Conservation (phyloP, 2,329 filamentous ascomycete genomes). For the Paramyrothecium roridum region DNA sequence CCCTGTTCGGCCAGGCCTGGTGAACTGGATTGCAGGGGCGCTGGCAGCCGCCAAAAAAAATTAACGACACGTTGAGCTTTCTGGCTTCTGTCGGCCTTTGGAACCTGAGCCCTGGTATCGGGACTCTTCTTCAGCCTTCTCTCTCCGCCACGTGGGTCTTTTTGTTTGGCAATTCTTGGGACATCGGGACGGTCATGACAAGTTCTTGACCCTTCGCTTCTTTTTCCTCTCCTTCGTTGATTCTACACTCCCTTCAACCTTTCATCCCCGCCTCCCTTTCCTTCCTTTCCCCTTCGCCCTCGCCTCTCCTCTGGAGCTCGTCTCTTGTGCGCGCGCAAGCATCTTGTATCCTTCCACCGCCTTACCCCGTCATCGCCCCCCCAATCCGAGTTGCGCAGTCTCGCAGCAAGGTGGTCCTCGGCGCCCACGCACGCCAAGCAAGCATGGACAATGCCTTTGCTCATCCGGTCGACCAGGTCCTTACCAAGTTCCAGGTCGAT, state of each 20-base stretch:
- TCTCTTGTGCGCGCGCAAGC: neutral
- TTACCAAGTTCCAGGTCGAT: constrained; percentile 56
- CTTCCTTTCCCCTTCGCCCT: constrained; percentile 6
- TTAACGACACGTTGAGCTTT: constrained; percentile 27
- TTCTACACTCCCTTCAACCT: constrained; percentile 10
- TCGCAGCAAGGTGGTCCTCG: constrained; percentile 12
- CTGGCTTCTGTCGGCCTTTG: constrained; percentile 6
- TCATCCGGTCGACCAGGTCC: constrained; percentile 54
- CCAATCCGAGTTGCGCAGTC: constrained; percentile 7
- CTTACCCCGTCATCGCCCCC: constrained; percentile 1
- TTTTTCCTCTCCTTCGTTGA: constrained; percentile 9
- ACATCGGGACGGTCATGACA: constrained; percentile 23
- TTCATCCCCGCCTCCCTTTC: constrained; percentile 3
- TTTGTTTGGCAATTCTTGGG: constrained; percentile 16
- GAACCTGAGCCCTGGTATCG: neutral
- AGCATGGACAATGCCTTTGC: constrained; percentile 64
- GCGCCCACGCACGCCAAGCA: constrained; percentile 13
- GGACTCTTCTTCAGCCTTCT: constrained; percentile 9
- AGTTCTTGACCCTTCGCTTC: constrained; percentile 14
- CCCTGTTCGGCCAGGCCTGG: no score
- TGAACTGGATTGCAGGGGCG: neutral
- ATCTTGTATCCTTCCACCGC: neutral
- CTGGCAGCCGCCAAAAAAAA: constrained; percentile 7
- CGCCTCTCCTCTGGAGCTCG: neutral
- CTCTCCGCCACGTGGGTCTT: constrained; percentile 27